Evolutionary conservation across 2,329 filamentous ascomycete species (phyloP).

Genomic region (Didymellaceae sp.): DNA sequence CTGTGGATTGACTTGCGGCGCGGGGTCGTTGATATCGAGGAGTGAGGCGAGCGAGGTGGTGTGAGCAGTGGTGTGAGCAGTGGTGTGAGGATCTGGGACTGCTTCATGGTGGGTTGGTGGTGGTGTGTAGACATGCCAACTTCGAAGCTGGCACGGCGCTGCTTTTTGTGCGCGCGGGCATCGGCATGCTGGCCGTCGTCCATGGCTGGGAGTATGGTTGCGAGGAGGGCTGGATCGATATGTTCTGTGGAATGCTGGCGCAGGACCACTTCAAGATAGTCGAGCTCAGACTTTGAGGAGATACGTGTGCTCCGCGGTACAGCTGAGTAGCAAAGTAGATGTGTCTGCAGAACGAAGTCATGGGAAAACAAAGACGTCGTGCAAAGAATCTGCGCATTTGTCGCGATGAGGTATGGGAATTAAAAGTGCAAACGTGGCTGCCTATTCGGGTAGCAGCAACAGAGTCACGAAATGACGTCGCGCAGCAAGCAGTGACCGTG

Average conservation of each 20-base stretch:
- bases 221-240: neutral
- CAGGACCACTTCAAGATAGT: slow-evolving; percentile 10
- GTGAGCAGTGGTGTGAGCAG: slow-evolving; percentile 5
- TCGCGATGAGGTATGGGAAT: slow-evolving; percentile 1
- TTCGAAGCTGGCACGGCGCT: neutral
- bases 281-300: slow-evolving; percentile 23
- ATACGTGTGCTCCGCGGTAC: slow-evolving; percentile 21
- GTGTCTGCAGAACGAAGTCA: slow-evolving; percentile 7
- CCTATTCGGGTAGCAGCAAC: slow-evolving; percentile 30
- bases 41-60: slow-evolving; percentile 4
- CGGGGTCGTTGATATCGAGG: neutral
- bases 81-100: slow-evolving; percentile 10
- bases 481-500: too few relatives aligned
- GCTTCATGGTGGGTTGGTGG: neutral
- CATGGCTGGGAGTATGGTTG: slow-evolving; percentile 5
- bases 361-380: neutral
- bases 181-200: slow-evolving; percentile 6
- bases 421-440: slow-evolving; percentile 28
- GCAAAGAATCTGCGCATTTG: neutral
- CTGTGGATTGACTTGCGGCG: neutral
- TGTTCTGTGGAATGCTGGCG: slow-evolving; percentile 2
- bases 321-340: slow-evolving; percentile 7
- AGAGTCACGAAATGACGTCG: slow-evolving; percentile 44
- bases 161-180: neutral
- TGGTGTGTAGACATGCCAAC: neutral